phyloP scores from a whole-genome alignment of 345 rosid species.

The Pugionium dolabratum region DNA sequence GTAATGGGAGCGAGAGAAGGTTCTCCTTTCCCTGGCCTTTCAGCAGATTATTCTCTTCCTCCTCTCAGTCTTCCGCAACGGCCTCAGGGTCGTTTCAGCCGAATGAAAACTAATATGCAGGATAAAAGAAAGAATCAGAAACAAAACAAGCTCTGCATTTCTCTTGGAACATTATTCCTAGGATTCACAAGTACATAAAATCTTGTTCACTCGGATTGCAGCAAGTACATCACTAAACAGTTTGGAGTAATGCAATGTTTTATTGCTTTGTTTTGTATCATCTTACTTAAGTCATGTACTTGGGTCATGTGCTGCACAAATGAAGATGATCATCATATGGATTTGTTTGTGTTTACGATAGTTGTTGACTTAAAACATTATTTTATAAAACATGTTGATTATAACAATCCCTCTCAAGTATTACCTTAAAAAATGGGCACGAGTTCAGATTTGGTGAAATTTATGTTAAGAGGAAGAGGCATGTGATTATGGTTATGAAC shows the following conservation, averaged over 20 bases:
- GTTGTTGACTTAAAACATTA: neutral
- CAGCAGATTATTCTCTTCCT: conserved; percentile 66
- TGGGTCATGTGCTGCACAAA: conserved; percentile 4
- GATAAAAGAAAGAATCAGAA: neutral
- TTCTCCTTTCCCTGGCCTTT: conserved; percentile 78
- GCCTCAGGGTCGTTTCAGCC: conserved; percentile 45
- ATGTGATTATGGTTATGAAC: conserved; percentile 8
- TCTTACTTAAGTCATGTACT: neutral
- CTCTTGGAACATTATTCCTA: conserved; percentile 5
- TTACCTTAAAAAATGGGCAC: neutral
- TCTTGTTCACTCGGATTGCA: conserved; percentile 25
- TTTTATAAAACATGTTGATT: neutral
- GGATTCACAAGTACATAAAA: conserved; percentile 25
- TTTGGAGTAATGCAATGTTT: neutral
- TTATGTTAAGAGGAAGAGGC: conserved; percentile 10
- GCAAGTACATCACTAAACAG: conserved; percentile 16
- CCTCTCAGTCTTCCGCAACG: conserved; percentile 41
- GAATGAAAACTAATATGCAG: conserved; percentile 42
- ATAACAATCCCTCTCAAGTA: no score
- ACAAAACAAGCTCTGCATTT: conserved; percentile 5
- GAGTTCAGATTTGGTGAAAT: neutral
- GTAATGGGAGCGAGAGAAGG: conserved; percentile 53
- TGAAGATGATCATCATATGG: conserved; percentile 15
- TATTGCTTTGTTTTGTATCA: conserved; percentile 8
- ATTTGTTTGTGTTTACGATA: neutral